Percentiles rank a stretch among this genome's conserved stretches.
These are phyloP conservation scores for Hypsizygus marmoreus DNA, from an alignment of 768 basidiomycete genomes.

Conservation along the genomic window DNA sequence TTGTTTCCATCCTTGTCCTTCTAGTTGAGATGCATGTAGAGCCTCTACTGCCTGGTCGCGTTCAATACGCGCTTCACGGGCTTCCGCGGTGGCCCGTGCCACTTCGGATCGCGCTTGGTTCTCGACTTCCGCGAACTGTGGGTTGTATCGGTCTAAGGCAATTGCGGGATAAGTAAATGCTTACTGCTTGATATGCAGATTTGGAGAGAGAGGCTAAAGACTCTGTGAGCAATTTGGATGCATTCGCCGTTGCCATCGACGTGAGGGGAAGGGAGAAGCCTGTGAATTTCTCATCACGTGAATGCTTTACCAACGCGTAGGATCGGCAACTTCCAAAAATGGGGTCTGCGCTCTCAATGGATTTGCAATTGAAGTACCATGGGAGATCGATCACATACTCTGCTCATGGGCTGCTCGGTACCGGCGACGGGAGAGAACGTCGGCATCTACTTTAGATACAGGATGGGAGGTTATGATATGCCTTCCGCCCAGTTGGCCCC, in stretches of 20 bases:
- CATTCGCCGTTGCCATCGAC: conserved; percentile 10
- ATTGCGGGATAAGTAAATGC: not conserved
- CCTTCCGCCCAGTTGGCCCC: no score
- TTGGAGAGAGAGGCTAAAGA: conserved; percentile 26
- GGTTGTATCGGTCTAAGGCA: not conserved
- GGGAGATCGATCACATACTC: no score
- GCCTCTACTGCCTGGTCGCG: conserved; percentile 48
- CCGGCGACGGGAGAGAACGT: no score
- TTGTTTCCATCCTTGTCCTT: conserved; percentile 52
- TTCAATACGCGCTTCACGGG: conserved; percentile 49
- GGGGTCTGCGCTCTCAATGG: no score
- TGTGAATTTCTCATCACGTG: conserved; percentile 12
- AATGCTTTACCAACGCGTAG: no score
- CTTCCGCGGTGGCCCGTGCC: conserved; percentile 46
- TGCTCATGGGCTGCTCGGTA: no score
- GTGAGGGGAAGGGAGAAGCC: conserved; percentile 1
- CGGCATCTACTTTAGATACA: no score
- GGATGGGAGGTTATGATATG: no score
- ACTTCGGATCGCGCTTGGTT: conserved; percentile 57
- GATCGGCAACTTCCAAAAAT: no score
- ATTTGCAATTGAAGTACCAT: no score
- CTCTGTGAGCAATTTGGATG: conserved; percentile 21
- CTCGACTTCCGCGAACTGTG: conserved; percentile 57
- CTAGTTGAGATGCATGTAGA: conserved; percentile 44
- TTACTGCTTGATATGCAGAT: conserved; percentile 24